Base-by-base conservation (phyloP, 495 filamentous ascomycete genomes). In the Penicillium cinerascens region DNA sequence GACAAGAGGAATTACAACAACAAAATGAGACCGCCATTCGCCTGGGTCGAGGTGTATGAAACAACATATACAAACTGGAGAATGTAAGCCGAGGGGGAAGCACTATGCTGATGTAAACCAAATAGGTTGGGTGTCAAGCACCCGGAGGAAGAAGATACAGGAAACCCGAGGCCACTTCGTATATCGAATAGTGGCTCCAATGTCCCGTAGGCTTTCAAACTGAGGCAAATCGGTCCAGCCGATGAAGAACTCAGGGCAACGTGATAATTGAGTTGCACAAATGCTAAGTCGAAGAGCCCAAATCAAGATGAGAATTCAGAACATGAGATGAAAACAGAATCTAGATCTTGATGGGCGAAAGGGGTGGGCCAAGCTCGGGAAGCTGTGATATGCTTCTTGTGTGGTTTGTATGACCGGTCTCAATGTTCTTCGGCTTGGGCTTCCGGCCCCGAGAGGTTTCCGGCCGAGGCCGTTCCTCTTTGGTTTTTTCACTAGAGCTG, bases 341-440 rank as follows among this genome's bases (percentile, higher is more conserved):
- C 64, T 57, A 78, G 17, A 78, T 76, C 54, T 72, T 82, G 61
- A 91, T 78, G 21, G 87, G 87, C 15, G 86, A 89, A 40, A 91
- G 72, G 23, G 88, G 88, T 6, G 87, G 87, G 33, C 84, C 87
- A n/a, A 92, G 73, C 62, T 81, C 77, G n/a, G 78, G 78, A 26
- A 79, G 68, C 44, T 75, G 73, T 2, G 77, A 79, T 20, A 71
- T 52, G 49, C 68, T 78, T 49, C 69, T 59, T 10, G 60, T 55
- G 54, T 76, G 73, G 10, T 54, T 38, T 17, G 63, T 70, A 36
- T 33, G 29, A 10, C 29, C 29, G 11, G 13, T 10, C 29, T 78
- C 68, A 23, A 73, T 71, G 18, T 74, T 72, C 44, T 64, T 65
- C 0, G 72, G 73, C 17, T 58, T 65, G n/a, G 68, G 53, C 54